Percentiles rank a stretch among this genome's conserved stretches.
phyloP scores from a whole-genome alignment of 805 yeast species.

The Myxozyma nipponensis region DNA sequence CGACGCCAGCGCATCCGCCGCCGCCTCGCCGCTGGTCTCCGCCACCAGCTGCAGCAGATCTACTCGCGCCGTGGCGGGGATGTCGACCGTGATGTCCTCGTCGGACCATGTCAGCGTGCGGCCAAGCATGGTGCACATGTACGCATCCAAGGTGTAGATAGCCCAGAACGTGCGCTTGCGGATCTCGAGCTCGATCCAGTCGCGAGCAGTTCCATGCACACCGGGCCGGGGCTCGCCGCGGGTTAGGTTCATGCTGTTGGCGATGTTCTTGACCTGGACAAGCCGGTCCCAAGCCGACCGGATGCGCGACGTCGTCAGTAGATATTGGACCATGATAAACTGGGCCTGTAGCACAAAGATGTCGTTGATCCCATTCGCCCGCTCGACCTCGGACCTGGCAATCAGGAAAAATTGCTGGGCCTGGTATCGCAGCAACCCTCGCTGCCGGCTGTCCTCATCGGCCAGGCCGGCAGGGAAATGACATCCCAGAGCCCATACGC shows the following conservation, averaged over 20 bases:
- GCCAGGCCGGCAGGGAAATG: constrained; percentile 14
- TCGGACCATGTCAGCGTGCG: constrained; percentile 19
- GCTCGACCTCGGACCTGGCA: constrained; percentile 12
- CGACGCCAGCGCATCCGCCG: no score
- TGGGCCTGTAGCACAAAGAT: constrained; percentile 14
- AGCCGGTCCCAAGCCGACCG: constrained; percentile 21
- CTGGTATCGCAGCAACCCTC: constrained; percentile 4
- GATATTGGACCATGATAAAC: constrained; percentile 15
- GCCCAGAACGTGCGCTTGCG: constrained; percentile 22
- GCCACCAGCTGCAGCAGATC: constrained; percentile 7
- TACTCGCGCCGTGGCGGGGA: constrained; percentile 7
- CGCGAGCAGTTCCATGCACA: constrained; percentile 1
- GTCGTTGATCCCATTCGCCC: constrained; percentile 3
- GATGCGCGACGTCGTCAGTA: constrained; percentile 18
- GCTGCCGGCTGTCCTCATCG: not conserved
- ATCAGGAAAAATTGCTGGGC: constrained; percentile 10
- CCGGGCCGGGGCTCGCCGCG: no score
- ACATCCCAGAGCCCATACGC: constrained; percentile 19
- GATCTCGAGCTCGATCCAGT: constrained; percentile 6
- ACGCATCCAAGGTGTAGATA: constrained; percentile 17
- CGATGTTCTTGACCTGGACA: constrained; percentile 9
- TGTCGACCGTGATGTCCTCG: constrained; percentile 18
- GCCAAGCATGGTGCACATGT: constrained; percentile 25
- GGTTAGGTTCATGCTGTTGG: constrained; percentile 14
- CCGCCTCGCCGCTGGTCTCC: constrained; percentile 12